Evolutionary conservation across 495 filamentous ascomycete genomes (phyloP), one percentile per base, ranked within the genome.

Genomic region (Hypoxylon intermedium): DNA sequence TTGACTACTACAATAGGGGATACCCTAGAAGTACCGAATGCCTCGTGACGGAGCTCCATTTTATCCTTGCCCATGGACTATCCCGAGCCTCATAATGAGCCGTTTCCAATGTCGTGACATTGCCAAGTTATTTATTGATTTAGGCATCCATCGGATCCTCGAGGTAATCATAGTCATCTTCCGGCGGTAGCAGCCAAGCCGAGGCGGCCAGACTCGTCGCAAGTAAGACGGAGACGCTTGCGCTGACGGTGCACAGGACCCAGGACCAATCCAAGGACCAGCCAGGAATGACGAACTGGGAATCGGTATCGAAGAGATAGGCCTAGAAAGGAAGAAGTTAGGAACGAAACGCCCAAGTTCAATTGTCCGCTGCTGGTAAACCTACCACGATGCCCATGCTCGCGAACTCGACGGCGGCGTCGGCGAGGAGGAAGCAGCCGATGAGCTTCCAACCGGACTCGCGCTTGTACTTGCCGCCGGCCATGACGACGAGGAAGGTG

Each of bases 231-330:
- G 85, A 81, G 18, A 91, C 63, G 53, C 72, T 80, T 81, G 87
- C 95, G 67, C 88, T 91, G 33, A 86, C 77, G 9, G 86, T 91
- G 69, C 88, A 91, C 31, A 93, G 79, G 7, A 88, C 79, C 84
- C 87, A 96, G 5, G 88, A 88, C 52, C 83, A 80, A 65, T 89
- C 91, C 45, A 98, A 79, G 55, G 79, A 78, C 90, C 93, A 97
- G 42, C 93, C 93, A 1, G 77, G 76, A 15, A 87, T 82, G 67
- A 89, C 86, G 72, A 97, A 98, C 38, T 91, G 83, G 45, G 89
- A 86, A 63, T 97, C 92, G 69, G 91, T 82, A 53, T 96, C 88
- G 73, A 85, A 93, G 2, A 96, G 79, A 67, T 91, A 93, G 42
- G 88, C 84, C 88, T 97, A 21, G n/a, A 20, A n/a, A 19, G 0